Conservation (phyloP, 2,329 filamentous ascomycete species). For the Cercospora beticola region DNA sequence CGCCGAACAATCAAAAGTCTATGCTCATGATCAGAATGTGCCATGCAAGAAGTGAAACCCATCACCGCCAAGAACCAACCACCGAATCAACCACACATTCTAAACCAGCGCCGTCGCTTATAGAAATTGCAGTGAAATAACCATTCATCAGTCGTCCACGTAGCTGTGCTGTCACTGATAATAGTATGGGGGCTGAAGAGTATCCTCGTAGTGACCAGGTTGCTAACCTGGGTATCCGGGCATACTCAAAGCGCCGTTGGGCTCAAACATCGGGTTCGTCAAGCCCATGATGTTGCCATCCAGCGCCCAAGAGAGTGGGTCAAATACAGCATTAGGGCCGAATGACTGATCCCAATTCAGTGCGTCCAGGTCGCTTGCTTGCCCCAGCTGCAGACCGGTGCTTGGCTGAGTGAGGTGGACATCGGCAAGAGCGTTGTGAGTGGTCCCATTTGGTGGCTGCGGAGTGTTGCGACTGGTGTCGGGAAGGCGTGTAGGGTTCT, state of each 20-base stretch:
- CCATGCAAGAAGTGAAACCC: background rate
- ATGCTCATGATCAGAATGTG: background rate
- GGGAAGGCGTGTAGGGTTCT: slow-evolving; percentile 66
- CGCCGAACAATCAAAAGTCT: background rate
- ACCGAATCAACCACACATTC: background rate
- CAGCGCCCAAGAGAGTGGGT: slow-evolving; percentile 90
- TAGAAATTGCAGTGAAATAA: background rate
- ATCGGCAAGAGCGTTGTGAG: slow-evolving; percentile 22
- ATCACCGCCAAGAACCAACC: background rate
- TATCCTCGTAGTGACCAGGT: background rate
- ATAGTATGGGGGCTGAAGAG: background rate
- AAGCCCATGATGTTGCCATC: slow-evolving; percentile 65
- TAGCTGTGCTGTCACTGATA: background rate
- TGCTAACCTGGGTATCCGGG: slow-evolving; percentile 15
- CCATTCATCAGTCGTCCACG: background rate
- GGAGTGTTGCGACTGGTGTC: slow-evolving; percentile 34
- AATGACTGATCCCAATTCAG: slow-evolving; percentile 41
- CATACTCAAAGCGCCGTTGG: slow-evolving; percentile 8
- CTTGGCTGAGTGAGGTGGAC: slow-evolving; percentile 15
- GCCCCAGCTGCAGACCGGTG: slow-evolving; percentile 18
- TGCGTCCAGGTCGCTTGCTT: slow-evolving; percentile 29
- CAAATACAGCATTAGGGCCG: slow-evolving; percentile 74
- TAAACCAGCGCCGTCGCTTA: background rate
- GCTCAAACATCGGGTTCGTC: slow-evolving; percentile 22
- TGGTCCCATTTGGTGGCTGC: slow-evolving; percentile 17